Evolutionary conservation across 805 yeast genomes (phyloP).

Genomic region (Candida vaughaniae): DNA sequence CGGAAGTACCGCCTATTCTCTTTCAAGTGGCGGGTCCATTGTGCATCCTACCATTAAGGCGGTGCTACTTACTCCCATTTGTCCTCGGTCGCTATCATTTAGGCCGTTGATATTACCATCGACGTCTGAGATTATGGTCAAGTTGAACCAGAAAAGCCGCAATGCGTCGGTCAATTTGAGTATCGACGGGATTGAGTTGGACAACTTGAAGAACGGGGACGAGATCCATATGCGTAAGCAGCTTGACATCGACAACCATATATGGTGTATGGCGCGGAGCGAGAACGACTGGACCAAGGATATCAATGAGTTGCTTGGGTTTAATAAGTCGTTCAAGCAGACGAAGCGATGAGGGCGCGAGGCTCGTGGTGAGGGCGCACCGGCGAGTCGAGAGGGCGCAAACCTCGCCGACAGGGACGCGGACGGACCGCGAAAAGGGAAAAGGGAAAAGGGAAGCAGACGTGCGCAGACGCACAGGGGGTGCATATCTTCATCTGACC

Average conservation of each 20-base stretch:
- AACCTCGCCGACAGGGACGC: neutral
- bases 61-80: conserved; percentile 81
- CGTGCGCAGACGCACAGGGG: too few species aligned
- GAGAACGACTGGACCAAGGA: conserved; percentile 93
- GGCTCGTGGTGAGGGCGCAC: too few species aligned
- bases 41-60: conserved; percentile 87
- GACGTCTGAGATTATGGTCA: conserved; percentile 67
- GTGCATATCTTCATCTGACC: too few species aligned
- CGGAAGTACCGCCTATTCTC: conserved; percentile 91
- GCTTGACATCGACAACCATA: conserved; percentile 45
- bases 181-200: conserved; percentile 82
- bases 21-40: conserved; percentile 89
- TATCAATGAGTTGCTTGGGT: conserved; percentile 82
- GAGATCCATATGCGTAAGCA: conserved; percentile 58
- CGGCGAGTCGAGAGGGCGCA: neutral
- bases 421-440: too few species aligned
- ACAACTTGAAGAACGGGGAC: conserved; percentile 69
- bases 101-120: conserved; percentile 84
- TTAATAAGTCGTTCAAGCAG: conserved; percentile 73
- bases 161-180: conserved; percentile 52
- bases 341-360: conserved; percentile 1
- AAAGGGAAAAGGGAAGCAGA: too few species aligned
- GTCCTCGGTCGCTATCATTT: conserved; percentile 89
- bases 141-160: conserved; percentile 48
- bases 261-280: conserved; percentile 83